phyloP scores from a whole-genome alignment of 2,329 filamentous ascomycete species.

The Xylaria polymorpha region DNA sequence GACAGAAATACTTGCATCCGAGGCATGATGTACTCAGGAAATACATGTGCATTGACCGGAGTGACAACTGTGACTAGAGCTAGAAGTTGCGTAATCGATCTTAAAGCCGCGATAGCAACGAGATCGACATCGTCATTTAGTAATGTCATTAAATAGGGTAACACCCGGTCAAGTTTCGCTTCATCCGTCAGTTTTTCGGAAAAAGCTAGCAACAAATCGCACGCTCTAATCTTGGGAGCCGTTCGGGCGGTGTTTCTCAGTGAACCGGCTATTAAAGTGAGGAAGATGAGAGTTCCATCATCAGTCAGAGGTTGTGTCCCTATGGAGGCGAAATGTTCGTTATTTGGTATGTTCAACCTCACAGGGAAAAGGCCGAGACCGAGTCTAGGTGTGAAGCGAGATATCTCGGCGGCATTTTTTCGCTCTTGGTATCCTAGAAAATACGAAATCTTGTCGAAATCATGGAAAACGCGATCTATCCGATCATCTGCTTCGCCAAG shows the following conservation, averaged over 20 bases:
- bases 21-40: slow-evolving; percentile 75
- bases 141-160: slow-evolving; percentile 88
- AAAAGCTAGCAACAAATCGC: slow-evolving; percentile 91
- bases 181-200: slow-evolving; percentile 92
- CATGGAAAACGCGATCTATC: slow-evolving; percentile 90
- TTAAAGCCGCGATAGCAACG: slow-evolving; percentile 85
- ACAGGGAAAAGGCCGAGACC: slow-evolving; percentile 78
- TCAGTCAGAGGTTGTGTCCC: slow-evolving; percentile 73
- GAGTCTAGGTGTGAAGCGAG: slow-evolving; percentile 59
- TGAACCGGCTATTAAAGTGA: slow-evolving; percentile 89
- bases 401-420: slow-evolving; percentile 45
- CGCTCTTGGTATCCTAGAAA: slow-evolving; percentile 81
- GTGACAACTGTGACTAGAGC: slow-evolving; percentile 91
- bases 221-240: slow-evolving; percentile 87
- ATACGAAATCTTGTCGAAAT: slow-evolving; percentile 98
- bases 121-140: slow-evolving; percentile 84
- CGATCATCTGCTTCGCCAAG: slow-evolving; percentile 90
- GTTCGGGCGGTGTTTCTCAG: slow-evolving; percentile 89
- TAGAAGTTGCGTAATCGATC: slow-evolving; percentile 88
- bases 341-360: slow-evolving; percentile 86
- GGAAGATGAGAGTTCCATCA: slow-evolving; percentile 91
- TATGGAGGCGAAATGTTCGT: slow-evolving; percentile 75
- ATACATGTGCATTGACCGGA: slow-evolving; percentile 75
- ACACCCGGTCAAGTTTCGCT: slow-evolving; percentile 90
- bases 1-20: slow-evolving; percentile 68